A percentile compares a stretch with the other conserved stretches of the same genome.
Conservation (phyloP, 164 flowering plant genomes). For the Cinnamomum micranthum region DNA sequence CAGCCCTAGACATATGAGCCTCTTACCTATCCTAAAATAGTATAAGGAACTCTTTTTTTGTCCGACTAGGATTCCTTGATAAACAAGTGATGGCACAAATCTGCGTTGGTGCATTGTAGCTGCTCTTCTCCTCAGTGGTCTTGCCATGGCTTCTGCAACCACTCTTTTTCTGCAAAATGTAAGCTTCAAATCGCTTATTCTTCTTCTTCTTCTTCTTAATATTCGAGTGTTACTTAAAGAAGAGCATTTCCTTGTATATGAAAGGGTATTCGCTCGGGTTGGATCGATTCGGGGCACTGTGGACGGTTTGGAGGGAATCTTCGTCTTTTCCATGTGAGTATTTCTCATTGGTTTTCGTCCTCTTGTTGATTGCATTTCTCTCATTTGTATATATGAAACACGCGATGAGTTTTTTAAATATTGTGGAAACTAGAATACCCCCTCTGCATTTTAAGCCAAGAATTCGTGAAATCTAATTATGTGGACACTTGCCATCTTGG, state of each 20-base stretch:
- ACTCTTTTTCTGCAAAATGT: background rate
- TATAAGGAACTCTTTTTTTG: too few species aligned
- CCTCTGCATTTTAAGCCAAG: too few species aligned
- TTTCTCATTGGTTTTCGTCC: background rate
- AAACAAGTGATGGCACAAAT: too few species aligned
- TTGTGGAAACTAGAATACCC: too few species aligned
- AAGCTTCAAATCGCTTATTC: background rate
- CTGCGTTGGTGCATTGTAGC: too few species aligned
- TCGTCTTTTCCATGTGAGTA: background rate
- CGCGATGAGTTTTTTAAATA: too few species aligned
- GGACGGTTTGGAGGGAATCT: background rate
- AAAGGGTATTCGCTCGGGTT: background rate
- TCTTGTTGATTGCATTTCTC: background rate
- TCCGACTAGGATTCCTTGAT: too few species aligned
- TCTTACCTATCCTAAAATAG: too few species aligned
- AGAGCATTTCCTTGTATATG: background rate
- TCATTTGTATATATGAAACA: too few species aligned
- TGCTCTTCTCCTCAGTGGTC: background rate
- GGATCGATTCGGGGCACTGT: background rate
- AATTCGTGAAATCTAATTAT: too few species aligned
- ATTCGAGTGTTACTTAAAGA: background rate
- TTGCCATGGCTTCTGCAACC: background rate
- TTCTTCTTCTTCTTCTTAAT: background rate
- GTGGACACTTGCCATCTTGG: too few species aligned
- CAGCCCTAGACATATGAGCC: too few species aligned